Conservation (phyloP, 2,329 filamentous ascomycete species). For the Microcyclospora pomicola region DNA sequence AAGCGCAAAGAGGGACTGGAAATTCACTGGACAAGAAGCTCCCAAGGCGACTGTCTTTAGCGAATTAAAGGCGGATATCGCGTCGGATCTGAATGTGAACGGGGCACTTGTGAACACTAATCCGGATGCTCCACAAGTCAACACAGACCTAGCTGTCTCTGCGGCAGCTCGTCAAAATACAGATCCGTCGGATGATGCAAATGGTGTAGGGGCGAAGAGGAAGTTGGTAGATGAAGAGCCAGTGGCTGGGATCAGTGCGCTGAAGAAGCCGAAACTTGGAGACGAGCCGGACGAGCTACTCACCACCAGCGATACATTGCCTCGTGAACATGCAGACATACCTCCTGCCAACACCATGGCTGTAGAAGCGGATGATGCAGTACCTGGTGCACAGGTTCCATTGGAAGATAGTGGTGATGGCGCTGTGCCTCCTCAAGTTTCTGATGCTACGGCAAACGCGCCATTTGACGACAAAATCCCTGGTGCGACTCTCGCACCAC, state of each 20-base stretch:
- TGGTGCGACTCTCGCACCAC: constrained; percentile 4
- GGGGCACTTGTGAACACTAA: neutral
- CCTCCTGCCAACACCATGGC: constrained; percentile 10
- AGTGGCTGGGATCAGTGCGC: constrained; percentile 22
- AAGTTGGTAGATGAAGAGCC: constrained; percentile 26
- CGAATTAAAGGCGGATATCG: constrained; percentile 30
- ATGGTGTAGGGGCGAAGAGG: constrained; percentile 21
- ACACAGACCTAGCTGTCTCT: constrained; percentile 6
- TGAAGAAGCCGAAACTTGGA: constrained; percentile 19
- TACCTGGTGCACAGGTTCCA: constrained; percentile 4
- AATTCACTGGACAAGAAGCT: constrained; percentile 12
- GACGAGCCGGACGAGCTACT: constrained; percentile 12
- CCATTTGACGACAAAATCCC: constrained; percentile 10
- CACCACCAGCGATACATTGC: constrained; percentile 1
- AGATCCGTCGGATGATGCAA: constrained; percentile 1
- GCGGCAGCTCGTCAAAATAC: constrained; percentile 9
- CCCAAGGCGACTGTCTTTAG: constrained; percentile 15
- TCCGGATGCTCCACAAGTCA: neutral
- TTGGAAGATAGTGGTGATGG: constrained; percentile 3
- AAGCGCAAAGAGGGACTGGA: constrained; percentile 20
- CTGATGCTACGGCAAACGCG: constrained; percentile 13
- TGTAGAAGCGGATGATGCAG: constrained; percentile 8
- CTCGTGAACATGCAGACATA: constrained; percentile 10
- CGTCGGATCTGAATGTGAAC: constrained; percentile 7
- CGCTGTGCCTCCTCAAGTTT: constrained; percentile 6